Base-by-base conservation (phyloP, 768 basidiomycete genomes). In the Boletus pseudopeckii region DNA sequence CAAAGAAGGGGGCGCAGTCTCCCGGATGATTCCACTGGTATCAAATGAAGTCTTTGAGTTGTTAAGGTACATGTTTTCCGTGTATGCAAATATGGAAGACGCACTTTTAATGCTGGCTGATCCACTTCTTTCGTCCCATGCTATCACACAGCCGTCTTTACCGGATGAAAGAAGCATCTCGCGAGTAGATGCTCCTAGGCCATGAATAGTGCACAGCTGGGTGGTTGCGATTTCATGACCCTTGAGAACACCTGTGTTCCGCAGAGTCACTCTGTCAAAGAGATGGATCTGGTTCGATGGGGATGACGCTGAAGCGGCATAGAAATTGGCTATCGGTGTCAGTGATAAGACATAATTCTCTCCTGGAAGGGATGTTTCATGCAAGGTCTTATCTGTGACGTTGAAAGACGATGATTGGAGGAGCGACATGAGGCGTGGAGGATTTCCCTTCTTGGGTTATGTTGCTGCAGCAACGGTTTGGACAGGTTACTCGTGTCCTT, bases 111-210 rank as follows among this genome's bases (percentile, higher is more conserved):
- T 77, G 44, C 76, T 71, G 45, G 76, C 72, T 7, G 78, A 32
- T 30, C 72, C 65, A 34, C 80, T 73, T 52, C 90, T 80, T 50
- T 81, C 80, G 66, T 92, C 90, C 90, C 90, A 92, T 30, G 83
- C 76, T 54, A 80, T 82, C 50, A 92, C 80, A 48, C 76, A 74
- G 2, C 88, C 88, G 58, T 91, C 88, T 58, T 78, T 81, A 2
- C 90, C 87, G 11, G 82, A 83, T 2, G 87, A 85, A 17, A 89
- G 63, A 7, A 91, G 72, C 36, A 72, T 74, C 28, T 74, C 74
- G 11, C 74, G 73, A 36, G 71, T 59, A 1, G 72, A 63, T 2
- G 76, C 76, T 1, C 75, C 75, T 3, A 85, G 63, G 15, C 69
- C 65, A 18, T 72, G 59, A 0, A 79, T 71, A 0, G 79, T 68